Conservation (phyloP, 1,284 basidiomycete species). For the Apiotrichum sp. region DNA sequence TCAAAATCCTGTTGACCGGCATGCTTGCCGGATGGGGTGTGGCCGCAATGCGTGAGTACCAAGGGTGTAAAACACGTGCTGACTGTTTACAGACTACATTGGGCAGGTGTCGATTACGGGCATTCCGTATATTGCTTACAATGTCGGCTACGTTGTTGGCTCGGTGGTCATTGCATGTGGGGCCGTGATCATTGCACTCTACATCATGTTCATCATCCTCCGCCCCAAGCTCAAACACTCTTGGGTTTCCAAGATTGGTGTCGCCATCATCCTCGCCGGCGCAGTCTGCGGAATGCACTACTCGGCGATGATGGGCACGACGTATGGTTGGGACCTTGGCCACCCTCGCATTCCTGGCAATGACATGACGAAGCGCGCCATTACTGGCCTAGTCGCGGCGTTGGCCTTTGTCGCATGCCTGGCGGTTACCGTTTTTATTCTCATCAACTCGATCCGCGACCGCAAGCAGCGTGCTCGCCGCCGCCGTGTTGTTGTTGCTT, state of each 20-base stretch:
- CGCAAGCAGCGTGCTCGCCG: constrained; percentile 40
- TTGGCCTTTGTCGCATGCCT: constrained; percentile 48
- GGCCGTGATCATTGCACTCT: constrained; percentile 48
- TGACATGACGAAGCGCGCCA: constrained; percentile 35
- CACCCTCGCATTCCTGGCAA: neutral
- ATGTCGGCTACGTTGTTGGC: constrained; percentile 42
- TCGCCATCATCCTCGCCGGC: constrained; percentile 45
- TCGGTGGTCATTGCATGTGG: constrained; percentile 48
- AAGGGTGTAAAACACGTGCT: too few species aligned
- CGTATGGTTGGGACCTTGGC: constrained; percentile 35
- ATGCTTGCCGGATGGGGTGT: constrained; percentile 48
- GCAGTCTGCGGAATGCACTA: constrained; percentile 49
- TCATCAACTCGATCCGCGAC: constrained; percentile 39
- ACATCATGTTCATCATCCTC: constrained; percentile 51
- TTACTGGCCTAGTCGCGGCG: constrained; percentile 47
- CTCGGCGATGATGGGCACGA: constrained; percentile 39
- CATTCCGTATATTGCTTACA: constrained; percentile 47
- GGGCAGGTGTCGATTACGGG: constrained; percentile 49
- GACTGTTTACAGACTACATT: constrained; percentile 45
- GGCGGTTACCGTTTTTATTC: constrained; percentile 42
- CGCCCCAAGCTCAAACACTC: constrained; percentile 50
- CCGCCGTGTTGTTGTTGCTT: constrained; percentile 48
- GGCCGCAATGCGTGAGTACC: constrained; percentile 48
- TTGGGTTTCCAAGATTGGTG: constrained; percentile 45
- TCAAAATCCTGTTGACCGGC: constrained; percentile 47